Conservation (phyloP, 2,329 filamentous ascomycete genomes). For the Aspergillus brunneoviolaceus region DNA sequence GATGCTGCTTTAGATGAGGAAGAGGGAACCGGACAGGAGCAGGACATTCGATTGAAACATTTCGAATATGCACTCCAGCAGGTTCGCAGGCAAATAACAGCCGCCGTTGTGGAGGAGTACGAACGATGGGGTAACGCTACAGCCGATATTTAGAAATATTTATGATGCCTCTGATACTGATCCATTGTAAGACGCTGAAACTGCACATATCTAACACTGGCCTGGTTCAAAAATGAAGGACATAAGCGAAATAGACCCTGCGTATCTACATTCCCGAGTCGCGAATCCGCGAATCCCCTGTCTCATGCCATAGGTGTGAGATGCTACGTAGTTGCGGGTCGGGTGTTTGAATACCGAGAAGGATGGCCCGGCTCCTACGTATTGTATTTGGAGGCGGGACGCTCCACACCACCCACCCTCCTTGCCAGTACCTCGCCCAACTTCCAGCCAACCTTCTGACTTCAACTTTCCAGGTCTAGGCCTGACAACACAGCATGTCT, state of each 20-base stretch:
- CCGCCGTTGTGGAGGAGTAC: slow-evolving; percentile 58
- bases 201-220: no score
- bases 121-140: slow-evolving; percentile 51
- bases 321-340: no score
- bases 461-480: background rate
- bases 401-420: background rate
- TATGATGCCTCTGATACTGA: no score
- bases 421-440: background rate
- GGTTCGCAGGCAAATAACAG: slow-evolving; percentile 60
- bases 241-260: no score
- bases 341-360: no score
- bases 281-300: no score
- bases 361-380: no score
- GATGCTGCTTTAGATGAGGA: slow-evolving; percentile 54
- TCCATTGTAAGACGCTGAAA: no score
- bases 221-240: no score
- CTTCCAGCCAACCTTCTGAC: background rate
- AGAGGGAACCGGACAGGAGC: slow-evolving; percentile 42
- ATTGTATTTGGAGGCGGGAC: no score
- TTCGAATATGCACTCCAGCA: slow-evolving; percentile 45
- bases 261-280: no score
- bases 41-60: slow-evolving; percentile 42
- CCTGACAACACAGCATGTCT: slow-evolving; percentile 21
- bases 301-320: no score
- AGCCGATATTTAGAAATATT: slow-evolving; percentile 9